Conservation (phyloP, 2,329 filamentous ascomycete genomes). For the Emergomyces pasteurianus region DNA sequence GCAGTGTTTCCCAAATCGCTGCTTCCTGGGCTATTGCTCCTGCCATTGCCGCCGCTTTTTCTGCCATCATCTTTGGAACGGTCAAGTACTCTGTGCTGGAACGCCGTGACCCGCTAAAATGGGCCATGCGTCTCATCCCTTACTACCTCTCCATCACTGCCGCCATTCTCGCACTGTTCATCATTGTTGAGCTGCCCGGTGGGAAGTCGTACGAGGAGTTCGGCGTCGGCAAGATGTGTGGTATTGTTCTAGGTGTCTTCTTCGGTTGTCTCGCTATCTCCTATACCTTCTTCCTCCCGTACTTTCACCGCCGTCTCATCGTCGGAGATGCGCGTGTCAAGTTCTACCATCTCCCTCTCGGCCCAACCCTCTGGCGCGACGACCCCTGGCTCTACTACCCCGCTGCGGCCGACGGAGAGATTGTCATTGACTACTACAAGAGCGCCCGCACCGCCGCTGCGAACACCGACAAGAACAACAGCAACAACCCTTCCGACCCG, state of each 20-base stretch:
- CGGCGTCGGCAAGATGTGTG: slow-evolving; percentile 17
- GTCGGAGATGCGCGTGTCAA: slow-evolving; percentile 22
- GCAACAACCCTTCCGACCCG: background rate
- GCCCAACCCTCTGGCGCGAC: slow-evolving; percentile 30
- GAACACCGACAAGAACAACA: background rate
- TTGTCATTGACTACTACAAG: slow-evolving; percentile 32
- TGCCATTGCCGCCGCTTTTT: slow-evolving; percentile 36
- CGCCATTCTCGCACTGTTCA: slow-evolving; percentile 44
- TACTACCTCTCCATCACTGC: slow-evolving; percentile 39
- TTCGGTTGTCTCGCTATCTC: slow-evolving; percentile 19
- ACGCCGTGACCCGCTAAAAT: slow-evolving; percentile 38
- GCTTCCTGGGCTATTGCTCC: slow-evolving; percentile 41
- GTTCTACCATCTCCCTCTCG: slow-evolving; percentile 25
- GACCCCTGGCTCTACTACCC: slow-evolving; percentile 31
- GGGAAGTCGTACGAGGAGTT: slow-evolving; percentile 19
- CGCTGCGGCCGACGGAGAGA: slow-evolving; percentile 21
- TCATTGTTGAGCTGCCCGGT: slow-evolving; percentile 39
- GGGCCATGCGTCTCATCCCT: slow-evolving; percentile 38
- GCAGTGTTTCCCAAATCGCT: slow-evolving; percentile 37
- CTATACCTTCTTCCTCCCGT: slow-evolving; percentile 27
- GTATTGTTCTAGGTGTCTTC: slow-evolving; percentile 24
- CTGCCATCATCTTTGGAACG: slow-evolving; percentile 37
- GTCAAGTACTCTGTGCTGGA: slow-evolving; percentile 41
- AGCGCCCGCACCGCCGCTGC: slow-evolving; percentile 9
- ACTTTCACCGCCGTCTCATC: slow-evolving; percentile 24